These are phyloP conservation scores for Pseudonitzschia multiseries DNA, from an alignment of 108 stramenopile species.

Conservation along the genomic window DNA sequence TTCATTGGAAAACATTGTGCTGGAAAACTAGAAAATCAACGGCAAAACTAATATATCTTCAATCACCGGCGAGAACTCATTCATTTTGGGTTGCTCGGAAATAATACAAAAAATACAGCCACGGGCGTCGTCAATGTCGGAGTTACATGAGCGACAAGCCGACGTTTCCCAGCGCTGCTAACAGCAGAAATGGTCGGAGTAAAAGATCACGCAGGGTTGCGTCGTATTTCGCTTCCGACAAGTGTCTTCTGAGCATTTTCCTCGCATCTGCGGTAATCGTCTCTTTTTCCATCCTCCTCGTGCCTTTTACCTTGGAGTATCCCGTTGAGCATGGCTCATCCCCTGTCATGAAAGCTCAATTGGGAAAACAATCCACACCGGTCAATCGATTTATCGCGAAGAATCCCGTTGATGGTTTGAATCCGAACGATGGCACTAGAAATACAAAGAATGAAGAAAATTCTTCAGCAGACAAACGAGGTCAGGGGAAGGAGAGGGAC, in stretches of 20 bases:
- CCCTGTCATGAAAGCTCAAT: background rate
- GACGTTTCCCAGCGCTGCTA: background rate
- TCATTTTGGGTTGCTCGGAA: no score
- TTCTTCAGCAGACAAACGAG: background rate
- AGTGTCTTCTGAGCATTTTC: background rate
- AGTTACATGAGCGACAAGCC: background rate
- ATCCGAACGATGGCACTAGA: background rate
- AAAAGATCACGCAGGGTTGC: background rate
- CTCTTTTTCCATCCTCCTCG: background rate
- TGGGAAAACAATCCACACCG: background rate
- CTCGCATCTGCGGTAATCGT: background rate
- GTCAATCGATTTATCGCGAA: background rate
- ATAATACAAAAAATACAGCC: no score
- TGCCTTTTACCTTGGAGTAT: background rate
- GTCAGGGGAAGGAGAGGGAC: background rate
- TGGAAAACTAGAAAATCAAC: no score
- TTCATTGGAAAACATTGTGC: no score
- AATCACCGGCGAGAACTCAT: no score
- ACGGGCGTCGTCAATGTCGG: no score
- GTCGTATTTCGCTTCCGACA: constrained; percentile 4
- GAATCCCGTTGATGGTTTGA: background rate
- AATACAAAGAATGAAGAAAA: background rate
- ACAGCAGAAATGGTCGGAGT: background rate
- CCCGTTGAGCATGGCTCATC: background rate
- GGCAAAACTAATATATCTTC: no score